These are phyloP conservation scores for Aspergillus pseudonomiae DNA, from an alignment of 2,329 filamentous ascomycete species.

Conservation along the genomic window DNA sequence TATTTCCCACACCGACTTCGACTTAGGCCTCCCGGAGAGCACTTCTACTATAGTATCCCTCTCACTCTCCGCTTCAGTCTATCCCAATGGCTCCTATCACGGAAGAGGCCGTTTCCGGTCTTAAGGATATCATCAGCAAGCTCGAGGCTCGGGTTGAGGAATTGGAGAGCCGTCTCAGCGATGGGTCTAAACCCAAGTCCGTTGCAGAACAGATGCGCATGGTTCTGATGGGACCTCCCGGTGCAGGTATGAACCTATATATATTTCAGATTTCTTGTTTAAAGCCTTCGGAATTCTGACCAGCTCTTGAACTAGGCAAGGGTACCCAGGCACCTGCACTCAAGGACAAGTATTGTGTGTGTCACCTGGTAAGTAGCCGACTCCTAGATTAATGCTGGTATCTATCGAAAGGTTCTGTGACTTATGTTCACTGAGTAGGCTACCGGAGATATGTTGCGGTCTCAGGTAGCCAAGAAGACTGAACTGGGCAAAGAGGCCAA, in stretches of 20 bases:
- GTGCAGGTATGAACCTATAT: conserved; percentile 70
- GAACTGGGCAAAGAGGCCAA: conserved; percentile 92
- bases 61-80: conserved; percentile 22
- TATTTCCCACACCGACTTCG: conserved; percentile 18
- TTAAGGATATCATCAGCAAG: conserved; percentile 80
- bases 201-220: conserved; percentile 76
- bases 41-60: conserved; percentile 24
- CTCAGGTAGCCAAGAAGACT: conserved; percentile 97
- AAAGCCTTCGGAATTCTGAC: conserved; percentile 21
- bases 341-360: conserved; percentile 97
- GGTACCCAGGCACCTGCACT: conserved; percentile 97
- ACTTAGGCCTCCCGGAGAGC: conserved; percentile 21
- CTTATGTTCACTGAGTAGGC: conserved; percentile 60
- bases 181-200: conserved; percentile 54
- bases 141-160: conserved; percentile 85
- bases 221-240: conserved; percentile 96
- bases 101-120: conserved; percentile 75
- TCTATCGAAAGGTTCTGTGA: not conserved
- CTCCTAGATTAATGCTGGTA: not conserved
- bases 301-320: conserved; percentile 69
- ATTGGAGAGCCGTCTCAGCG: conserved; percentile 72
- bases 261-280: not conserved
- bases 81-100: conserved; percentile 82
- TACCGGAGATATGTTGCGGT: conserved; percentile 98
- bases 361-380: conserved; percentile 76